Evolutionary conservation across 345 rosid species (phyloP), one percentile per base, ranked within the genome.

Genomic region (Gossypium turneri): DNA sequence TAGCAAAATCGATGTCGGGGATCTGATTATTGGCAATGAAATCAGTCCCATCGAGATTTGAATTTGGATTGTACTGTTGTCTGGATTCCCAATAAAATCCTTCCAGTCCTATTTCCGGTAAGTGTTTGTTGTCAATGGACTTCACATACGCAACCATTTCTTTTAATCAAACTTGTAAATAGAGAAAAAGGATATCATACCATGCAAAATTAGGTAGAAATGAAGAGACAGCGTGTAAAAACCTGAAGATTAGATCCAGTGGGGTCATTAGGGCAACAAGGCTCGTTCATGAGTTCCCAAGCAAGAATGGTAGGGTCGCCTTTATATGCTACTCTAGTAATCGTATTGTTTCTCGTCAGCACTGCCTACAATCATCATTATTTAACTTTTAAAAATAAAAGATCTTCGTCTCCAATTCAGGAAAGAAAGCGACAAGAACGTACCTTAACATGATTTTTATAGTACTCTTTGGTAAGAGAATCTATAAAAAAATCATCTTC

Each of bases 231-330:
- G 57, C n/a, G 76, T 44, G 41, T 74, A 1, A 22, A 11, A 27
- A 88, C 98, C 92, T 89, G 91, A 58, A 94, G 57, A 20, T 43
- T 56, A 6, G 75, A 76, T 34, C 91, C 97, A 63, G 88, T 80
- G 45, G 85, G 41, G 72, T 87, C 88, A 27, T 66, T 73, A 7
- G 70, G 55, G 77, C 89, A 88, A 24, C 90, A 90, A 58, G 96
- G 90, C 77, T 92, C 96, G 10, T 92, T 94, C 77, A 92, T 92
- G 17, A 94, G 90, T 73, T 94, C 98, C 98, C 97, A 94, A 63
- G 98, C 88, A 73, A 94, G 85, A 51, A 94, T 89, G 64, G 89
- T 85, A 1, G 94, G 89, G 75, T 92, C 97, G 27, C 92, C 93
- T 79, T 83, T 88, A 50, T 92, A 92, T 25, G 83, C 77, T 19